A percentile compares a stretch with the other conserved stretches of the same genome.
Evolutionary conservation across 2,329 filamentous ascomycete genomes (phyloP).

Genomic region (Colletotrichum acutatum): DNA sequence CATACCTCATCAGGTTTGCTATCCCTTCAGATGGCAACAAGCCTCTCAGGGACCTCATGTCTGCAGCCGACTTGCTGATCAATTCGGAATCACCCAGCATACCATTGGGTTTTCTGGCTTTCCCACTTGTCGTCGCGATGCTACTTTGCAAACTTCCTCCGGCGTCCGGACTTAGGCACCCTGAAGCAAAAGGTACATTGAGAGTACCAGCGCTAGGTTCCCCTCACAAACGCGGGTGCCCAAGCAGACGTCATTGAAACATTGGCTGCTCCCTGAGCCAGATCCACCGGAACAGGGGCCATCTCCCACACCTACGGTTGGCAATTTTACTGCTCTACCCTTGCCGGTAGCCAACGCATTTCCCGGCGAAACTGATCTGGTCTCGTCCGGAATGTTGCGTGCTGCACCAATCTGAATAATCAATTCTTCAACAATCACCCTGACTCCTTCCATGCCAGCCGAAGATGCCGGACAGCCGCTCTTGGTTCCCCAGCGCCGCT

Average conservation of each 20-base stretch:
- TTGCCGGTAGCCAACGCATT: not conserved
- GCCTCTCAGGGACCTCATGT: not conserved
- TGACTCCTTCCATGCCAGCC: slow-evolving; percentile 4
- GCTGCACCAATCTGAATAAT: not conserved
- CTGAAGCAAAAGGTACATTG: not conserved
- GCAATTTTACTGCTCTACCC: not conserved
- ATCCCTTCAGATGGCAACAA: not conserved
- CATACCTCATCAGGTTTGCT: not conserved
- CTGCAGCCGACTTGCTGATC: not conserved
- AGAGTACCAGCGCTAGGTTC: slow-evolving; percentile 3
- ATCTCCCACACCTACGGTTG: not conserved
- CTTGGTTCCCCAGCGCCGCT: not conserved
- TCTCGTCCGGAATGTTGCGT: not conserved
- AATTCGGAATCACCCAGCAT: no score
- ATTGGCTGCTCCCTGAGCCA: not conserved
- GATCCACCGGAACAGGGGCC: slow-evolving; percentile 20
- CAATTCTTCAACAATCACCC: not conserved
- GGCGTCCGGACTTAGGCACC: not conserved
- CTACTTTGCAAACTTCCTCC: not conserved
- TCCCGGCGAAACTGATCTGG: slow-evolving; percentile 4
- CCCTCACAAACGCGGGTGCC: slow-evolving; percentile 7
- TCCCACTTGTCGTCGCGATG: not conserved
- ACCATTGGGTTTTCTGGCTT: not conserved
- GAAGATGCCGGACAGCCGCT: slow-evolving; percentile 25
- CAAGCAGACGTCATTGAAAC: slow-evolving; percentile 31